These are phyloP conservation scores for Metschnikowia lachancei DNA, from an alignment of 805 yeast genomes.

Conservation along the genomic window DNA sequence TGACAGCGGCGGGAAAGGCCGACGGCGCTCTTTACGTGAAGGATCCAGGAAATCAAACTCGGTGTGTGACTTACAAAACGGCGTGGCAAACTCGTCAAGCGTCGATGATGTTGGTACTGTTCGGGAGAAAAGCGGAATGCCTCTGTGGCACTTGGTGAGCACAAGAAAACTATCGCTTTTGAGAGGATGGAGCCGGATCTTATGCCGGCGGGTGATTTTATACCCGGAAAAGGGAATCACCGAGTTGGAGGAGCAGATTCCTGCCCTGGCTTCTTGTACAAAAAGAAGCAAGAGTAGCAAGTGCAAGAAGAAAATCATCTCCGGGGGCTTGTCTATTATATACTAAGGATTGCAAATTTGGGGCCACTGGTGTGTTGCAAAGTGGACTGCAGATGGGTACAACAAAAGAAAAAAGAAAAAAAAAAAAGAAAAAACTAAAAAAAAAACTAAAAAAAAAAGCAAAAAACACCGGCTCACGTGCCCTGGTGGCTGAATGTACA, in stretches of 20 bases:
- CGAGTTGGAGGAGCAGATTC: constrained; percentile 13
- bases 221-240: constrained; percentile 16
- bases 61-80: constrained; percentile 5
- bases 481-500: too few relatives aligned
- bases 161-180: constrained; percentile 12
- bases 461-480: too few relatives aligned
- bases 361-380: constrained; percentile 1
- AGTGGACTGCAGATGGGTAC: neutral
- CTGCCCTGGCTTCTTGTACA: constrained; percentile 2
- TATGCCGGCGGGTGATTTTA: constrained; percentile 16
- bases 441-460: too few relatives aligned
- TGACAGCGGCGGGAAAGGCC: neutral
- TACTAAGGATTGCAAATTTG: constrained; percentile 1
- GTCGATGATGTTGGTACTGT: constrained; percentile 2
- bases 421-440: too few relatives aligned
- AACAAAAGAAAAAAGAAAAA: too few relatives aligned
- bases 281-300: neutral
- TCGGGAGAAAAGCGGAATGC: constrained; percentile 9
- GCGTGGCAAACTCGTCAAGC: constrained; percentile 12
- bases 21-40: neutral
- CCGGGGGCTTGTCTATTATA: too few relatives aligned
- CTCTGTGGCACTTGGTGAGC: constrained; percentile 16
- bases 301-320: neutral
- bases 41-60: constrained; percentile 10
- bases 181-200: constrained; percentile 11